phyloP scores from a whole-genome alignment of 2,329 filamentous ascomycete genomes.

The Monosporascus sp. region DNA sequence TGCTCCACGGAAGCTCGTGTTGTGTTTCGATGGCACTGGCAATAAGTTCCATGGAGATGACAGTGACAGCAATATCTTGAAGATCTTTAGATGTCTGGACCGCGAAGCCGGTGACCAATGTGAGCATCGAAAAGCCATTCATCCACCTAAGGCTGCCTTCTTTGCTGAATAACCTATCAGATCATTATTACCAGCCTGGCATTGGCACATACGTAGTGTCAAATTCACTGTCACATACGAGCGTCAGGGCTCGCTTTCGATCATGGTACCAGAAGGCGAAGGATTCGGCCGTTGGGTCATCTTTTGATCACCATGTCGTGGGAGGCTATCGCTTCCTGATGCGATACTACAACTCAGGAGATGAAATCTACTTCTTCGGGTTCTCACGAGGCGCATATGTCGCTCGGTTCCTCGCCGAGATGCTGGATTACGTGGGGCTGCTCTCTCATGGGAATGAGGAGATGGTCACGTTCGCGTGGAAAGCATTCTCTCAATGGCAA shows the following conservation, averaged over 20 bases:
- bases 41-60: slow-evolving; percentile 61
- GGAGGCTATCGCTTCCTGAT: slow-evolving; percentile 77
- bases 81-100: slow-evolving; percentile 67
- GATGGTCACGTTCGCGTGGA: slow-evolving; percentile 80
- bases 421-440: slow-evolving; percentile 78
- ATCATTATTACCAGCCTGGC: slow-evolving; percentile 61
- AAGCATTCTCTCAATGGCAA: slow-evolving; percentile 71
- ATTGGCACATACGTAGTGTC: slow-evolving; percentile 70
- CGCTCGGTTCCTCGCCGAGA: slow-evolving; percentile 72
- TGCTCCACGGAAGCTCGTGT: slow-evolving; percentile 42
- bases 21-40: slow-evolving; percentile 60
- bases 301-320: slow-evolving; percentile 78
- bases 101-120: slow-evolving; percentile 56
- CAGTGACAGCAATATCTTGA: slow-evolving; percentile 61
- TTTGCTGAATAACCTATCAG: slow-evolving; percentile 18
- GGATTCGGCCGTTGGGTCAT: slow-evolving; percentile 74
- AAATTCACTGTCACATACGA: slow-evolving; percentile 52
- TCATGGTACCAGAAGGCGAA: slow-evolving; percentile 70
- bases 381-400: slow-evolving; percentile 71
- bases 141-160: neutral
- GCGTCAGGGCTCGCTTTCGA: slow-evolving; percentile 49
- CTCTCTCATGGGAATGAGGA: slow-evolving; percentile 80
- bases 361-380: slow-evolving; percentile 68
- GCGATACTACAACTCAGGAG: slow-evolving; percentile 61
- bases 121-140: slow-evolving; percentile 18